These are phyloP conservation scores for Trametes gibbosa DNA, from an alignment of 768 basidiomycete genomes.

Conservation along the genomic window DNA sequence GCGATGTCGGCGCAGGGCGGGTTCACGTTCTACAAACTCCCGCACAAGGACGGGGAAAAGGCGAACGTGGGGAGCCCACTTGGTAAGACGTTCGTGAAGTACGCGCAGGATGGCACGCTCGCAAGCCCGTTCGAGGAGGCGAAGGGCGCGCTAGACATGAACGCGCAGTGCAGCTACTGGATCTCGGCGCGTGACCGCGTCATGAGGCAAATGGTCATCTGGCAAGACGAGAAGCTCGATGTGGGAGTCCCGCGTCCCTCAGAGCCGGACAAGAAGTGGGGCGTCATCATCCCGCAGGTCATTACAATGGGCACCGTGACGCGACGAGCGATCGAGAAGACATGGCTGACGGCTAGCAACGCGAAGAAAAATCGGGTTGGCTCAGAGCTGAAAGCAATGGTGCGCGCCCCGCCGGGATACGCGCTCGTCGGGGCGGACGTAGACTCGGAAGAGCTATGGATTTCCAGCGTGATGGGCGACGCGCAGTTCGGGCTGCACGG, in stretches of 20 bases:
- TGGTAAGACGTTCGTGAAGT: slow-evolving; percentile 85
- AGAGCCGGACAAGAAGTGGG: slow-evolving; percentile 54
- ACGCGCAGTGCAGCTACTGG: slow-evolving; percentile 96
- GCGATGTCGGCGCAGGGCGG: slow-evolving; percentile 47
- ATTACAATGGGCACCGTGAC: slow-evolving; percentile 99
- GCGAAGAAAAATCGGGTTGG: slow-evolving; percentile 98
- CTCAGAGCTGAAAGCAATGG: slow-evolving; percentile 97
- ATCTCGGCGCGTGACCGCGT: slow-evolving; percentile 92
- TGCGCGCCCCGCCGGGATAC: slow-evolving; percentile 90
- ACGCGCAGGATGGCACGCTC: slow-evolving; percentile 82
- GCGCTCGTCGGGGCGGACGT: slow-evolving; percentile 97
- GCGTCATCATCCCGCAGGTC: slow-evolving; percentile 93
- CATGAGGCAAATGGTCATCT: slow-evolving; percentile 89
- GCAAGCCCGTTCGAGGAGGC: slow-evolving; percentile 81
- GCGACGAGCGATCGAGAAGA: slow-evolving; percentile 94
- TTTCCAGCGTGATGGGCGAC: slow-evolving; percentile 97
- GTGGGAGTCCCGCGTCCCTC: slow-evolving; percentile 46
- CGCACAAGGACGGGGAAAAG: slow-evolving; percentile 92
- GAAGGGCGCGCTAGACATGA: slow-evolving; percentile 84
- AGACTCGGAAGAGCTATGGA: slow-evolving; percentile 98
- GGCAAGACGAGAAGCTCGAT: slow-evolving; percentile 53
- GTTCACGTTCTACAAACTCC: slow-evolving; percentile 84
- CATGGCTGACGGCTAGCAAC: slow-evolving; percentile 97
- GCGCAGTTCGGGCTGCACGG: slow-evolving; percentile 97
- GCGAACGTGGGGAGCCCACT: slow-evolving; percentile 96